Base-by-base conservation (phyloP, 805 yeast genomes). In the Babjeviella inositovora region DNA sequence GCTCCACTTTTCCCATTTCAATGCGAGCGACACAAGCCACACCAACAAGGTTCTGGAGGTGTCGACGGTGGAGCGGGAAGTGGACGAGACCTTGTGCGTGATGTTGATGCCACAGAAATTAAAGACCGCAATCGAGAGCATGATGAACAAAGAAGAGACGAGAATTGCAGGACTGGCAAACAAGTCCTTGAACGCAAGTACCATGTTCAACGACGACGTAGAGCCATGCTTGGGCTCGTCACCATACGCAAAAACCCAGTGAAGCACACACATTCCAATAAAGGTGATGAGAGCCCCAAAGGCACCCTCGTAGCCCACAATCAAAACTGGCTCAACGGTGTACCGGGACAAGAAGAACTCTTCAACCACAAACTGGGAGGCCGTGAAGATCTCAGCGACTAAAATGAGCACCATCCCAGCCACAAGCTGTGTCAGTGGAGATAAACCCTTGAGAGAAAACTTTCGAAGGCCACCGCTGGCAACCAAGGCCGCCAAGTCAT, bases 1-100 rank as follows among this genome's bases (percentile, higher is more conserved):
- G 11, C 56, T 55, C 47, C 76, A 79, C 2, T 54, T 35, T 43
- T 79, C 90, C 92, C 90, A 79, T 4, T 87, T 90, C 31, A 77
- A 37, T 12, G 45, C 24, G 23, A 79, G 48, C 1, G 90, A 79
- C 6, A 74, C 62, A 1, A 71, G 18, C 92, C 92, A 79, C 10
- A 79, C 85, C 14, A 74, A 45, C 13, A 76, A 45, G 0, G 90
- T 77, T 32, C 92, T 57, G 28, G 77, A 71, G 1, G 84, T 71
- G 38, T 79, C 92, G 23, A 79, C 63, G 2, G 90, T 79, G 12
- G 82, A 70, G 38, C 90, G 56, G 2, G 85, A 60, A 2, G 92
- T 77, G 16, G 92, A 90, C 24, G 76, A 70, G 22, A 77, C 39
- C 21, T 49, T 47, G 23, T 63, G 57, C 3, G 92, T 79, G 18